Base-by-base conservation (phyloP, 2,329 filamentous ascomycete species). In the Sordariomycetes sp. region DNA sequence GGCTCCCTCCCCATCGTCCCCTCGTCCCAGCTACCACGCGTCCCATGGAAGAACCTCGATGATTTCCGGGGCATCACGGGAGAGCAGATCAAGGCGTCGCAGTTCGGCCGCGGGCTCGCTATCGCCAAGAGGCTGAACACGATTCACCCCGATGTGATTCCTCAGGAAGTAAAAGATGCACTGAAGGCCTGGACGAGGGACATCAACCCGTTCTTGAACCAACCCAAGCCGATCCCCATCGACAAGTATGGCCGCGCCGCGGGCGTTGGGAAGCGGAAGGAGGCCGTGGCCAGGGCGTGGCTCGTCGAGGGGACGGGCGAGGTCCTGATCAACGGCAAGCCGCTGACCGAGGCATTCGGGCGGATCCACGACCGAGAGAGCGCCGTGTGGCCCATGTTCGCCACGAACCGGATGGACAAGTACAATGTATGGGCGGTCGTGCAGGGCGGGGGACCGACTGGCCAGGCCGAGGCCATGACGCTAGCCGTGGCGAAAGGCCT, bases 361-460 rank as follows among this genome's bases (percentile, higher is more conserved):
- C 85, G 94, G 40, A 74, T 97, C 55, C 93, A 99, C 70, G 93
- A 99, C 72, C 85, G 94, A 51, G 94, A 97, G 76, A 97, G 90
- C 68, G 93, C 90, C 2, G 76, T 96, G 3, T 99, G 93, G 93
- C 85, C 93, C 8, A 74, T 99, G 67, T 90, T 92, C 67, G 81
- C 85, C 55, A 95, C 91, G 25, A 79, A 88, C 51, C 80, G 94
- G 62, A 74, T 96, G 63, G 91, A 96, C 78, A 97, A 97, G 73
- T 99, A 99, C 78, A 99, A 99, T 68, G 84, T 97, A 3, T 99
- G 90, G 86, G 92, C 87, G 57, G 74, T 89, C 55, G 89, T 91
- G 3, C 79, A 82, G 60, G 94, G 94, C 59, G 94, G 94, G 64
- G 94, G 94, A 65, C 88, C 89, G 54, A 99, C 94, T 55, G 94